Conservation (phyloP, 495 filamentous ascomycete genomes). For the Penicillium bovifimosum region DNA sequence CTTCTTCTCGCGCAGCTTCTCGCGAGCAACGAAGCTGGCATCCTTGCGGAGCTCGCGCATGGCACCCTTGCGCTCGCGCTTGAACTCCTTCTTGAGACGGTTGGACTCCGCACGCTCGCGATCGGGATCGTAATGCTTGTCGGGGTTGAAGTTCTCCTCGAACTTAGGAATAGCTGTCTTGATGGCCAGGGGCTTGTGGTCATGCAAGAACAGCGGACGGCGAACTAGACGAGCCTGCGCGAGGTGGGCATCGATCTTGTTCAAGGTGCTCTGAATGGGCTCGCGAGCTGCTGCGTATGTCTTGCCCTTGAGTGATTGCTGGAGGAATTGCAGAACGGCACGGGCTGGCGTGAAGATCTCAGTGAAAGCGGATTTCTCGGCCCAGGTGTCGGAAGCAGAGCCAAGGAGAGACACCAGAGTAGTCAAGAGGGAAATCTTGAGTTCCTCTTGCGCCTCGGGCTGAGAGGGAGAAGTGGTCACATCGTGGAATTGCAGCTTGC, state of each 20-base stretch:
- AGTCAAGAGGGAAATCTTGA: slow-evolving; percentile 55
- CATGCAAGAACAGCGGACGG: slow-evolving; percentile 78
- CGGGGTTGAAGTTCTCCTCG: slow-evolving; percentile 89
- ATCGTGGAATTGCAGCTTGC: slow-evolving; percentile 49
- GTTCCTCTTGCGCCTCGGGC: slow-evolving; percentile 30
- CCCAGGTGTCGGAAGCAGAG: slow-evolving; percentile 58
- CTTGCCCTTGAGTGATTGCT: slow-evolving; percentile 45
- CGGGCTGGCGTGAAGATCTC: slow-evolving; percentile 64
- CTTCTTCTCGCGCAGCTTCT: slow-evolving; percentile 87
- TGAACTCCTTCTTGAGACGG: slow-evolving; percentile 82
- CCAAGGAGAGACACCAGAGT: slow-evolving; percentile 54
- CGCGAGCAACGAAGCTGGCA: slow-evolving; percentile 81
- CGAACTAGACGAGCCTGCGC: slow-evolving; percentile 54
- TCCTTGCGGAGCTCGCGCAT: slow-evolving; percentile 93
- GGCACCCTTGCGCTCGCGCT: slow-evolving; percentile 91
- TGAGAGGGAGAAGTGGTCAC: slow-evolving; percentile 30
- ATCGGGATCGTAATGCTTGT: slow-evolving; percentile 94
- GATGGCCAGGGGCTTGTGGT: slow-evolving; percentile 85
- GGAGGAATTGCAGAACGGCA: slow-evolving; percentile 51
- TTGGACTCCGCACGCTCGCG: slow-evolving; percentile 74
- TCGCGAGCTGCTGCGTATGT: slow-evolving; percentile 38
- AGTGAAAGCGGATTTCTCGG: slow-evolving; percentile 59
- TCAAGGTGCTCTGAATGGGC: slow-evolving; percentile 31
- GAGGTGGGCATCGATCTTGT: slow-evolving; percentile 45
- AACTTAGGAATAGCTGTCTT: slow-evolving; percentile 89